Base-by-base conservation (phyloP, 2,329 filamentous ascomycete genomes). In the Alternaria rosae region DNA sequence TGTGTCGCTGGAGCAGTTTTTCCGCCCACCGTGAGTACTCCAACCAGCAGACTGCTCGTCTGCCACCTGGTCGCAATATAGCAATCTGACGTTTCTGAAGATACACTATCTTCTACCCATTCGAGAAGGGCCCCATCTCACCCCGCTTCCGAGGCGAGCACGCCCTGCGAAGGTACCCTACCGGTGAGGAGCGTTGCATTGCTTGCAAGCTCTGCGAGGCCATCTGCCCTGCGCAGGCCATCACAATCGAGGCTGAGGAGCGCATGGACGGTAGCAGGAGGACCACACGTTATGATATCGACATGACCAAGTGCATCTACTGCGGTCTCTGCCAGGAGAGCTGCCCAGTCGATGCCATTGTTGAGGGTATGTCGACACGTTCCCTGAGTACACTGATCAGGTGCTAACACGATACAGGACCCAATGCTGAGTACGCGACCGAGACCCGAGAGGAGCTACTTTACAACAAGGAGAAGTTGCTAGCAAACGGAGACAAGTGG, bases 261-360 rank as follows among this genome's bases (percentile, higher is more conserved):
- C 93, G 95, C 79, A 92, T 92, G 77, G 95, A 99, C 76, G 95
- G 95, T 67, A 96, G 92, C 77, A 90, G 95, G 82, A 89, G 95
- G 79, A 99, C 95, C 54, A 97, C 94, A 62, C 90, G 94, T 79
- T 99, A 99, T 84, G 95, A 99, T 81, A 97, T 99, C 79, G 95
- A 99, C 84, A 99, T 99, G 95, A 98, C 95, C 77, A 99, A 99
- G 87, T 99, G 95, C 85, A 99, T 99, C 83, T 99, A 98, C 89
- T 98, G 95, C 81, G 95, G 95, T 54, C 96, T 97, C 85, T 98
- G 95, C 88, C 94, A 97, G 85, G 95, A 99, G 86, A 97, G 92
- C 69, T 99, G 95, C 84, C 95, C 95, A 45, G 95, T 99, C 57
- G 95, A 99, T 83, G 95, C 95, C 62, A 99, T 92, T 81, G 90